phyloP scores from a whole-genome alignment of 257 asterid genomes.

The Rauvolfia tetraphylla region DNA sequence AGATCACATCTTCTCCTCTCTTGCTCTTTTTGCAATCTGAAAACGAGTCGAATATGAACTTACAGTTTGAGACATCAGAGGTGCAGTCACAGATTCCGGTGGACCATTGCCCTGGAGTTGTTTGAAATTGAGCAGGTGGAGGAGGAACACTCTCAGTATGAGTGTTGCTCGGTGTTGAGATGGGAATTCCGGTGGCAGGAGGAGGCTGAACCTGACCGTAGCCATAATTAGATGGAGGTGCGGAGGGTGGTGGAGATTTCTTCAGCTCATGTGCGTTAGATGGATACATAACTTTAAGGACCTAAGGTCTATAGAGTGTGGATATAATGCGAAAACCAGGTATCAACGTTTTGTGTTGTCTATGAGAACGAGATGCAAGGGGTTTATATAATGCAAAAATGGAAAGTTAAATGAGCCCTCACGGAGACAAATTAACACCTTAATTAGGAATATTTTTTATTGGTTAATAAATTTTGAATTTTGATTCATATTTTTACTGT shows the following conservation, averaged over 20 bases:
- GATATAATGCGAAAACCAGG: too few species aligned
- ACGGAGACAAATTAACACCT: too few species aligned
- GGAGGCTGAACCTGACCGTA: not conserved
- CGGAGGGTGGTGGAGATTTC: slow-evolving; percentile 21
- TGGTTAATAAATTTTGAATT: too few species aligned
- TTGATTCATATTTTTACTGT: too few species aligned
- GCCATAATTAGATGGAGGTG: slow-evolving; percentile 12
- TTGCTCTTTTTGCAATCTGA: not conserved
- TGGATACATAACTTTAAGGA: slow-evolving; percentile 20
- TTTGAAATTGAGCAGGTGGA: not conserved
- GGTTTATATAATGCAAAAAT: too few species aligned
- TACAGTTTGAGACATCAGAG: slow-evolving; percentile 15
- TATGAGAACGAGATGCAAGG: too few species aligned
- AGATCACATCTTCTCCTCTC: not conserved
- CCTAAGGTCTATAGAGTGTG: not conserved
- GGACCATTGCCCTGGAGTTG: slow-evolving; percentile 11
- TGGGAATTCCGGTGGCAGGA: slow-evolving; percentile 19
- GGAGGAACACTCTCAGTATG: not conserved
- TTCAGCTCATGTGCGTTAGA: not conserved
- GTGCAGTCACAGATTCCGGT: slow-evolving; percentile 11
- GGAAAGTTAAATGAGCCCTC: too few species aligned
- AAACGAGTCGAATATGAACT: not conserved
- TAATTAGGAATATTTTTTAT: too few species aligned
- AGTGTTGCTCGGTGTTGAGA: not conserved
- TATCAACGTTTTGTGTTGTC: not conserved